Conservation (phyloP, 2,329 filamentous ascomycete species). For the Calonectria multiphialidica region DNA sequence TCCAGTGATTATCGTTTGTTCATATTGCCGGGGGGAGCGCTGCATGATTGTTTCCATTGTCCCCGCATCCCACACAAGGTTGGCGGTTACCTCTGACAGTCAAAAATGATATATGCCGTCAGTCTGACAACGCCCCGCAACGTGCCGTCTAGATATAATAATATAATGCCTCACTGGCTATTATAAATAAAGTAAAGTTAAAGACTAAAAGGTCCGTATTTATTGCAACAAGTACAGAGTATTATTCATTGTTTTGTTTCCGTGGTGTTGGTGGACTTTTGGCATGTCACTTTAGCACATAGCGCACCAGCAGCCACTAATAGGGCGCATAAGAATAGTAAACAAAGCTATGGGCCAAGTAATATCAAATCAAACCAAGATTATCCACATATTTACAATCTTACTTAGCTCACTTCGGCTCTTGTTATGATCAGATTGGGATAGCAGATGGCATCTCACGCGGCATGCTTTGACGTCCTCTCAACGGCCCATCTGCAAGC, state of each 20-base stretch:
- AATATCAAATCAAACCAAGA: neutral
- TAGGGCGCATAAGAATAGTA: neutral
- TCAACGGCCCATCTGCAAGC: no score
- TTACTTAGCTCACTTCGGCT: neutral
- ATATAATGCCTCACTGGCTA: no score
- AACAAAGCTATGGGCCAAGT: neutral
- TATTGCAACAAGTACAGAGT: no score
- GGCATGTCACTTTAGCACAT: no score
- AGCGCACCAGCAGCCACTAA: neutral
- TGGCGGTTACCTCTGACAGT: neutral
- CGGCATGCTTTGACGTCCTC: neutral
- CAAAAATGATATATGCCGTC: no score
- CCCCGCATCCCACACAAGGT: neutral
- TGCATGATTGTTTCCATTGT: neutral
- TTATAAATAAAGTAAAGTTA: no score
- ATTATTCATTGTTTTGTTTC: no score
- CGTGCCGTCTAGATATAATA: no score
- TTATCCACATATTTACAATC: neutral
- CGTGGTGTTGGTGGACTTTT: no score
- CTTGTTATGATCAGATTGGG: neutral
- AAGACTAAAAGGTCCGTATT: no score
- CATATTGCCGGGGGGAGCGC: neutral
- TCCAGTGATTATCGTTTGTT: neutral
- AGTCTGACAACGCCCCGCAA: no score
- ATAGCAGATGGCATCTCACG: no score